phyloP scores from a whole-genome alignment of 2,329 filamentous ascomycete species.

The Ophiostoma montium region DNA sequence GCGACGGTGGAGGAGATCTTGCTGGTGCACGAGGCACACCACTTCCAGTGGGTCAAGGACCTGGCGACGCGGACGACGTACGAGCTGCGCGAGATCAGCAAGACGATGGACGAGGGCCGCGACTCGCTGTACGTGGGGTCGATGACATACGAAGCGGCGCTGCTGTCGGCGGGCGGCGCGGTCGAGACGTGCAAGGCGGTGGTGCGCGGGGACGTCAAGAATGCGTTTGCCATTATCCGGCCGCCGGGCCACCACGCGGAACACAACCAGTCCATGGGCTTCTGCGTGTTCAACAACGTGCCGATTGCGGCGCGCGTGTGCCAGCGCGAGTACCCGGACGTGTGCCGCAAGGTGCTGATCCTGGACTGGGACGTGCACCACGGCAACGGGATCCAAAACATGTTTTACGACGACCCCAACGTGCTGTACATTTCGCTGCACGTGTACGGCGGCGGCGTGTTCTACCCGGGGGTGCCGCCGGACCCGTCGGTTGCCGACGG shows the following conservation, averaged over 20 bases:
- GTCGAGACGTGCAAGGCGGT: conserved; percentile 96
- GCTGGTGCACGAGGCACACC: conserved; percentile 60
- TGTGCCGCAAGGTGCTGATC: conserved; percentile 79
- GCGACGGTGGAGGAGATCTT: conserved; percentile 71
- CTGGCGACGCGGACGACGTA: conserved; percentile 40
- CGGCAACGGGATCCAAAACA: conserved; percentile 90
- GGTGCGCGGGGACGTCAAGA: conserved; percentile 69
- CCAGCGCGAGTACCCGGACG: conserved; percentile 63
- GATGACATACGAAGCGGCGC: conserved; percentile 66
- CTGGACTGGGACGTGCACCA: conserved; percentile 79
- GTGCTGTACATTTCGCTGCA: conserved; percentile 93
- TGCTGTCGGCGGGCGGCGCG: conserved; percentile 78
- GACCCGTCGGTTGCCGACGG: conserved; percentile 45
- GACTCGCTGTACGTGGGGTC: conserved; percentile 75
- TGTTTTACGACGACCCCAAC: conserved; percentile 89
- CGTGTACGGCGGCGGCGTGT: conserved; percentile 68
- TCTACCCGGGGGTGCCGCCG: conserved; percentile 63
- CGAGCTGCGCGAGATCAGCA: conserved; percentile 55
- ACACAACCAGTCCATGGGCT: conserved; percentile 72
- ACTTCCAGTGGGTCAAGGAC: conserved; percentile 63
- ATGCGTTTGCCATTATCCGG: conserved; percentile 87
- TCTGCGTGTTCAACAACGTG: conserved; percentile 97
- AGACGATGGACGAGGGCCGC: conserved; percentile 44
- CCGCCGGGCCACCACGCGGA: conserved; percentile 95
- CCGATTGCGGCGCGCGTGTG: conserved; percentile 83